Base-by-base conservation (phyloP, 257 asterid genomes). In the Solanum chmielewskii region DNA sequence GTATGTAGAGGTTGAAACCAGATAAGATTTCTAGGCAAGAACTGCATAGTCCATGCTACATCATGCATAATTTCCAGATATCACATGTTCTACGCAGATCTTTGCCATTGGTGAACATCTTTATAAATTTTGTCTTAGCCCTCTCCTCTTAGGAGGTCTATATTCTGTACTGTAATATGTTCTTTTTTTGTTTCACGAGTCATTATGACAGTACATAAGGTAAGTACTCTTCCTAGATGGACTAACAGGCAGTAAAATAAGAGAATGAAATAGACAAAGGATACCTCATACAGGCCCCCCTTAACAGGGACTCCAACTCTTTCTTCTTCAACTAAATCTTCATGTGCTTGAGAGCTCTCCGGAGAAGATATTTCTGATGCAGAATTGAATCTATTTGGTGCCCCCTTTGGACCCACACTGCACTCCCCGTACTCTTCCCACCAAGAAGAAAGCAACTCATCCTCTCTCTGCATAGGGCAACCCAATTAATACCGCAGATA, bases 281-380 rank as follows among this genome's bases (percentile, higher is more conserved):
- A 70, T 91, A 95, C 99, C 99, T 97, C 99, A 85, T 97, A 94
- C 86, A 97, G 89, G 29, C 99, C 99, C 87, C 99, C 99, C 87
- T 97, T 97, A 83, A 97, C 99, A 64, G 99, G 99, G 74, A 96
- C 99, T 89, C 99, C 99, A 42, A 96, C 99, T 93, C 99, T 94
- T 92, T 96, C 99, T 90, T 93, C 99, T 90, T 95, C 99, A 69
- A 82, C 75, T 27, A 91, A 87, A 86, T 90, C 91, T 73, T 90
- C 89, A 86, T 86, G 56, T 16, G 92, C 87, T 62, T 86, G 86
- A 68, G 88, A 90, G 87, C 77, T 89, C 88, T 88, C 94, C 7
- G 90, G 76, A 82, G 94, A 88, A 71, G 89, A 86, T 37, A 86
- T 88, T 86, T 88, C 87, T 44, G 68, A 35, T 60, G 87, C 89